Base-by-base conservation (phyloP, 2,329 filamentous ascomycete species). In the Cadophora sp. region DNA sequence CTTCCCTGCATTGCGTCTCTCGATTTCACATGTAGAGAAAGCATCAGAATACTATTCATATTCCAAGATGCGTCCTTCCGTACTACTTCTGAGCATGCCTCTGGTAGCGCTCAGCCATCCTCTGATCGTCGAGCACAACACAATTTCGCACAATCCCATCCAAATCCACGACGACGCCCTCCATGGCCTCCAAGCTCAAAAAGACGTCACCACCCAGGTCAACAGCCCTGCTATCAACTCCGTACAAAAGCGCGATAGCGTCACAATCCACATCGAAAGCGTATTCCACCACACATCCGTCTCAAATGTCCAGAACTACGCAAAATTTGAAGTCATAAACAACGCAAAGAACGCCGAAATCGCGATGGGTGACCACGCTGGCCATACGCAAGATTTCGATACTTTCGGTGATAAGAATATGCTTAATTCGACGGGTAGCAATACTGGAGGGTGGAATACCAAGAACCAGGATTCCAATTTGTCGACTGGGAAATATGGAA, bases 361-460 rank as follows among this genome's bases (percentile, higher is more conserved):
- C 8, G 50, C 64, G 4, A 53, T 62, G 48, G 59, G 58, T 8
- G 63, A 65, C 33, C 30, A 60, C 16, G 55, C 63, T 1, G 60
- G 30, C 3, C 56, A 56, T n/a, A 47, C 47, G 1, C n/a, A 43
- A 16, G 55, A 59, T 20, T 59, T 59, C 27, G 43, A 65, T 16
- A 43, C 53, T 11, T 59, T 65, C n/a, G 63, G 63, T 4, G 41
- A 56, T 24, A 60, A 61, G 55, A 61, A 55, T 43, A 65, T 65
- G 62, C 36, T 65, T 18, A 65, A 65, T 53, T 51, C 43, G 4
- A 65, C 62, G 5, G 62, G 62, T 8, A 59, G 55, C 36, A 65
- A 65, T 33, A 65, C 62, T n/a, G 56, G 48, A 18, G 47, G 63
- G 16, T 65, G 63, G 63, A 61, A 65, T 55, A 51, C 56, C n/a